Base-by-base conservation (phyloP, 257 asterid species). In the Knoxia roxburghii region DNA sequence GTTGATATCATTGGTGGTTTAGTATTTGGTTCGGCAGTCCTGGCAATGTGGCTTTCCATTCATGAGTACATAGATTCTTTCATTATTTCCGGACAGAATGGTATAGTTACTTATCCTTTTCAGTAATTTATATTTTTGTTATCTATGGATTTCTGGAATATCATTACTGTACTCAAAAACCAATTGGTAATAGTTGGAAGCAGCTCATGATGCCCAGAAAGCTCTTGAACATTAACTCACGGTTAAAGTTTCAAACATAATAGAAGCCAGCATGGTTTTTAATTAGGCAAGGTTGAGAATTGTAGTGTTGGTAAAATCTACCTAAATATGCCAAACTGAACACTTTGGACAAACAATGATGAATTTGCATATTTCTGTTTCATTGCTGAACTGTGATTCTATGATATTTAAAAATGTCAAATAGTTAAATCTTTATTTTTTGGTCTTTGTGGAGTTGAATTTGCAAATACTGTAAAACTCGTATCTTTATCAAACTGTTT, bases 1-100 rank as follows among this genome's bases (percentile, higher is more conserved):
- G 76, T 90, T 20, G 99, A 90, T 56, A 80, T 90, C 55, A 72
- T 90, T 70, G 89, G 83, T 21, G 99, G 96, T 66, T 85, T 94
- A 64, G 78, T 62, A 71, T 74, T 89, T 67, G 98, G 99, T 58
- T 55, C 87, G 64, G 84, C 85, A 63, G 78, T 90, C 82, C 80
- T 94, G 69, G 82, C 86, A 70, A 21, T 84, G 33, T 94, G 99
- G 99, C 86, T 94, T 66, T 79, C 78, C 58, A 74, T 85, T 71
- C 83, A 90, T 40, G 80, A 74, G 43, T 76, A 75, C 80, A 72
- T 94, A 7, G 97, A 94, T 72, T 67, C 72, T 65, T 90, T 90
- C 64, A 35, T 87, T 12, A 78, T 88, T 77, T 88, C 89, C 0
- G 96, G 92, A 70, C 88, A 89, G 82, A 87, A 86, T 73, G 99